Base-by-base conservation (phyloP, 2,329 filamentous ascomycete genomes). In the Alternaria postmessia region DNA sequence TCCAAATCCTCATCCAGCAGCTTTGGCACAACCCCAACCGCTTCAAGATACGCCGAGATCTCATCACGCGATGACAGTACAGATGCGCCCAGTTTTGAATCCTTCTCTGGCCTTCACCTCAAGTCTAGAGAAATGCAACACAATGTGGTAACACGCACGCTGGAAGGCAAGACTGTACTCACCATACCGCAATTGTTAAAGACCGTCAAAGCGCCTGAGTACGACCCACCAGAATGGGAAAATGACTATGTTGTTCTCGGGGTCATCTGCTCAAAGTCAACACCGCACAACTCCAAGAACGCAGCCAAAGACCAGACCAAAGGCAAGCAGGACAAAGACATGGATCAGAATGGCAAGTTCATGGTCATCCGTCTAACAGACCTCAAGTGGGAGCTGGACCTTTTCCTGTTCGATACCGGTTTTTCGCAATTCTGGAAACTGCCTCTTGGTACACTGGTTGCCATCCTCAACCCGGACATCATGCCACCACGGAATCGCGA, bases 341-440 rank as follows among this genome's bases (percentile, higher is more conserved):
- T 86, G 9, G 85, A 89, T 54, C 84, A 84, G 46, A 81, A 85
- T 20, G 90, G 90, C 51, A 97, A 96, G 77, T 99, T 96, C 81
- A 97, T 99, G 91, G 90, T 94, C 2, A 82, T 99, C 63, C 92
- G 88, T 2, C 84, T 99, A 3, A 93, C 92, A 0, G 94, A 99
- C 77, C 83, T 99, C 11, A 90, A 93, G 70, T 97, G 89, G 88
- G 93, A 97, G 69, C 79, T 99, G 12, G 94, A 98, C 65, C 85
- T 98, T 42, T 98, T 93, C 70, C 86, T 99, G 14, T 99, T 99
- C 79, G 91, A 92, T 70, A 89, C 90, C 0, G 96, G 93, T 7
- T 97, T 98, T 71, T 90, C 92, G 16, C 89, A 91, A 55, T 99
- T 95, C 81, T 98, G 94, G 90, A 96, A 96, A 75, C 83, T 98